Evolutionary conservation across 306 rosid species (phyloP), one percentile per base, ranked within the genome.

Genomic region (Malus orientalis): DNA sequence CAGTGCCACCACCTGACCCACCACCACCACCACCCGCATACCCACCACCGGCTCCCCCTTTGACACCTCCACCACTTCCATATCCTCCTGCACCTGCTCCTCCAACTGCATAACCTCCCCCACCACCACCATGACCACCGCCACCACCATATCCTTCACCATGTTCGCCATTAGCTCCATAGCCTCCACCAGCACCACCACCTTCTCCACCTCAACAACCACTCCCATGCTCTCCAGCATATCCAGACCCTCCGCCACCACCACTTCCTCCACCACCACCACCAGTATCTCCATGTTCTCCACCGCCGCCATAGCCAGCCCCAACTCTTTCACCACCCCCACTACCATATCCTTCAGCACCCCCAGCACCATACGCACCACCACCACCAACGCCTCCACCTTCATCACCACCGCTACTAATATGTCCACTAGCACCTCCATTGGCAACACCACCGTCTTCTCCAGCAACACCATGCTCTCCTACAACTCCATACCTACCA

Each of bases 21-120:
- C 81, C 81, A 6, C 83, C 70, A 15, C 79, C 78, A 36, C 85
- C 85, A 13, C 61, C 72, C 1, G 69, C 81, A 5, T 57, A 68
- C 3, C 81, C 81, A 13, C 74, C 74, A 0, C 58, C 79, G 5
- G 57, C 18, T 11, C 84, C 81, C 4, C 76, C 71, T 16, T 81
- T 75, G 1, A 86, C 84, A 13, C 89, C 89, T 60, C 65, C 73
- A 1, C 81, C 81, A 45, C 54, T 25, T 8, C 79, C 85, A 30
- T 74, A 80, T 20, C 90, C 89, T 4, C 90, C 86, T 40, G 83
- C 81, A 60, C 44, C 74, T 23, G 79, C 91, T 63, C 88, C 89
- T 63, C 89, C 85, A 2, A 25, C 71, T 22, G 77, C 82, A 3
- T 55, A 62, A 2, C 82, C 81, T 10, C 59, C 85, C 15, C 78